These are phyloP conservation scores for Helotiales sp. DNA, from an alignment of 2,329 filamentous ascomycete genomes.

Conservation along the genomic window DNA sequence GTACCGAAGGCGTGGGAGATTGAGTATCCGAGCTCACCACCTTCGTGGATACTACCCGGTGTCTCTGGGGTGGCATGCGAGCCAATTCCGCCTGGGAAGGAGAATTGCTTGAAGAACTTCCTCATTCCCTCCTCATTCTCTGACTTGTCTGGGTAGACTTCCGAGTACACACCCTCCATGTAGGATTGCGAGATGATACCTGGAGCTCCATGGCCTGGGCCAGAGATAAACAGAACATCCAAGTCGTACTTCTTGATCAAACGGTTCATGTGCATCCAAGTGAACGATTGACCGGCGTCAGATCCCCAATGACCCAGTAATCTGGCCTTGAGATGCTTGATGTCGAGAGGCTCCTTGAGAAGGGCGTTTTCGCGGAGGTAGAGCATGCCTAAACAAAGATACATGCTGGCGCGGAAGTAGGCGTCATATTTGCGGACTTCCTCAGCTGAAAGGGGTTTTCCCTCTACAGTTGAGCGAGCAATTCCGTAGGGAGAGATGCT, in stretches of 20 bases:
- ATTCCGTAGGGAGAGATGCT: slow-evolving; percentile 68
- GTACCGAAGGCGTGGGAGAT: slow-evolving; percentile 79
- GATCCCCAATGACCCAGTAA: slow-evolving; percentile 81
- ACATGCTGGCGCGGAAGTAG: slow-evolving; percentile 76
- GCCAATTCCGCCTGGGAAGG: slow-evolving; percentile 79
- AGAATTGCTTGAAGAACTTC: slow-evolving; percentile 82
- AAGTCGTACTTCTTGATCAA: slow-evolving; percentile 81
- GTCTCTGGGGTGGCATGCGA: slow-evolving; percentile 81
- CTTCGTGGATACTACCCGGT: slow-evolving; percentile 77
- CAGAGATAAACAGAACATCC: slow-evolving; percentile 74
- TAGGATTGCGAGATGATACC: slow-evolving; percentile 78
- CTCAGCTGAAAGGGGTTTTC: slow-evolving; percentile 65
- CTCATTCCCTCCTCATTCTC: slow-evolving; percentile 72
- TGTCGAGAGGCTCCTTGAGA: slow-evolving; percentile 69
- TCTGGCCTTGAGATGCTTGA: slow-evolving; percentile 73
- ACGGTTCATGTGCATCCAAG: slow-evolving; percentile 82
- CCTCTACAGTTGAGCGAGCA: slow-evolving; percentile 68
- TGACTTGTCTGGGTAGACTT: slow-evolving; percentile 76
- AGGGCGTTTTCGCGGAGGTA: slow-evolving; percentile 77
- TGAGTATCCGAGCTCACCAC: slow-evolving; percentile 81
- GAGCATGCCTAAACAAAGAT: slow-evolving; percentile 80
- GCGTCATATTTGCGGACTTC: slow-evolving; percentile 72
- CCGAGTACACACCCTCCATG: slow-evolving; percentile 77
- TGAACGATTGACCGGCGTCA: slow-evolving; percentile 80
- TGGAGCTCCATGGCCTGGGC: slow-evolving; percentile 78